phyloP scores from a whole-genome alignment of 345 rosid genomes.

The Gossypium rotundifolium region DNA sequence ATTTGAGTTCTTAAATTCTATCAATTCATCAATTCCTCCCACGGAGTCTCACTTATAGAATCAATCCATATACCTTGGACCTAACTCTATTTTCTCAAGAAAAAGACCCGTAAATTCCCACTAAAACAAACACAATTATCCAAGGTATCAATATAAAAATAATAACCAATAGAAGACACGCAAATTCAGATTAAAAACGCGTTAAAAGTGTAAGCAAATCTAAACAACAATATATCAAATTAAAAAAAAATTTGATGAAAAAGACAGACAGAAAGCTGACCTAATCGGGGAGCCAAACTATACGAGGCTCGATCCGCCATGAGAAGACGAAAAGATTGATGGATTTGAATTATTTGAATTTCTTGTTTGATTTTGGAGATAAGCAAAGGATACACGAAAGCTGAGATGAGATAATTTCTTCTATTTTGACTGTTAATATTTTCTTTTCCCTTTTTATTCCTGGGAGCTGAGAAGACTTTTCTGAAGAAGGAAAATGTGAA shows the following conservation, averaged over 20 bases:
- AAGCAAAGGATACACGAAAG: constrained; percentile 14
- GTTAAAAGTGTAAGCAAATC: background rate
- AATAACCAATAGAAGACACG: background rate
- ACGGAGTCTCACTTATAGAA: background rate
- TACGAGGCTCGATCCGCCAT: constrained; percentile 45
- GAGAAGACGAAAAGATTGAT: constrained; percentile 10
- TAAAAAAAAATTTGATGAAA: background rate
- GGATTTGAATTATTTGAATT: background rate
- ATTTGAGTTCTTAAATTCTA: background rate
- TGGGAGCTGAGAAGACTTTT: background rate
- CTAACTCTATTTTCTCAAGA: background rate
- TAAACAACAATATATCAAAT: background rate
- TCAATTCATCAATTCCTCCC: background rate
- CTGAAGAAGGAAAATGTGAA: constrained; percentile 6
- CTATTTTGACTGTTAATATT: background rate
- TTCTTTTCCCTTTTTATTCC: background rate
- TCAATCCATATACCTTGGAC: background rate
- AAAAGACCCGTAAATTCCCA: background rate
- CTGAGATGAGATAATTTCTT: constrained; percentile 2
- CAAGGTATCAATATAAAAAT: no score
- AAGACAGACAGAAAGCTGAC: constrained; percentile 18
- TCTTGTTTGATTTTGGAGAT: background rate
- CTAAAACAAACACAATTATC: background rate
- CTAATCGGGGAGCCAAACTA: constrained; percentile 37
- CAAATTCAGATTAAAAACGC: background rate